Conservation (phyloP, 176 grass and related monocot species). For the Rhynchospora pubera region DNA sequence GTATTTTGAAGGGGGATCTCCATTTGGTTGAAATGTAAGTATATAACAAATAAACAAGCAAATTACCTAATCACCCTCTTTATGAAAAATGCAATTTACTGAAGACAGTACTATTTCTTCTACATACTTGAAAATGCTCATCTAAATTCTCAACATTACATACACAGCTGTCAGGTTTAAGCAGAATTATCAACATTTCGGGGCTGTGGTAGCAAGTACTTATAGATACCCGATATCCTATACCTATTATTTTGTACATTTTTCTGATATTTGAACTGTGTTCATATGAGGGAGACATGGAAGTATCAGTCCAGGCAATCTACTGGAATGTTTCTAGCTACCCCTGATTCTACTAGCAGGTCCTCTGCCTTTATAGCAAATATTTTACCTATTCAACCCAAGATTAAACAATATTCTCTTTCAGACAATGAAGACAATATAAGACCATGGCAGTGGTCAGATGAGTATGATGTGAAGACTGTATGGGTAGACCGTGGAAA, state of each 20-base stretch:
- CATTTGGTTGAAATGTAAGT: not conserved
- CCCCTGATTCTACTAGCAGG: not conserved
- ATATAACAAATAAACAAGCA: not conserved
- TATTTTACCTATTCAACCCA: not conserved
- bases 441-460: constrained; percentile 28
- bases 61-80: not conserved
- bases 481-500: constrained; percentile 8
- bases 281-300: not conserved
- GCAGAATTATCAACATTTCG: too few species aligned
- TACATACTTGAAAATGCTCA: too few species aligned
- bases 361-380: not conserved
- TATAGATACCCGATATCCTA: not conserved
- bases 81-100: not conserved
- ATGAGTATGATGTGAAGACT: constrained; percentile 21
- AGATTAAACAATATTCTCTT: not conserved
- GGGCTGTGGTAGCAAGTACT: too few species aligned
- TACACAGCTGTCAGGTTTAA: too few species aligned
- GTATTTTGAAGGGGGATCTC: too few species aligned
- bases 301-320: not conserved
- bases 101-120: not conserved
- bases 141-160: too few species aligned
- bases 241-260: not conserved
- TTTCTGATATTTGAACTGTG: not conserved
- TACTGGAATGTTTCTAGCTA: not conserved
- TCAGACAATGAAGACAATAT: constrained; percentile 51